Base-by-base conservation (phyloP, 192 early-diverging fungal genomes). In the Diversispora eburnea region DNA sequence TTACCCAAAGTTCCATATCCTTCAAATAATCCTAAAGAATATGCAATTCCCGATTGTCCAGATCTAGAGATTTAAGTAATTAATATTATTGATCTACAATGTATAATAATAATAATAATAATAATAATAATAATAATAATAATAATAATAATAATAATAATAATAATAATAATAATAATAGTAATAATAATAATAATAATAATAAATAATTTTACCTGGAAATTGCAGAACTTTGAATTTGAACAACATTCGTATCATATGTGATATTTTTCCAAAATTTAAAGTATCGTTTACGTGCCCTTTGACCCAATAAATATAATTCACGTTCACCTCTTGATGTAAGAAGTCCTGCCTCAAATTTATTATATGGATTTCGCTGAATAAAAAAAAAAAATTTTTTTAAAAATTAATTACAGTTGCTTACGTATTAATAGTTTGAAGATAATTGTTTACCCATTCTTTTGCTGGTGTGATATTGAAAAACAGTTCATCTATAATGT, bases 181-280 rank as follows among this genome's bases (percentile, higher is more conserved):
- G 8, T 39, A 59, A 59, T 20, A 17, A n/a, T 33, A 8, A 17
- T 33, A 3, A 59, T 33, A 6, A 8, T 20, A 20, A 59, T 59
- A 8, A 59, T n/a, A 4, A 3, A 3, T 52, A 52, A 52, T 66
- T 48, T 58, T 43, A 71, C 70, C 70, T 71, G 41, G 55, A 20
- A 59, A 71, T 20, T 19, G 70, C 39, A 3, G 56, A 47, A 71
- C 70, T 71, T 22, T 71, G 17, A 57, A 71, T 47, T 7, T 59
- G n/a, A 20, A 71, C 19, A 71, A 71, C 8, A 46, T 71, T 71
- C 22, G 70, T 8, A 71, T 71, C 41, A 22, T 71, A 71, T 10
- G 70, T 57, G 2, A 59, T 22, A 19, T 71, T 71, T 2, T 48
- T 5, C 70, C 54, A 71, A 20, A 71, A 71, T 59, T 71, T 20